Evolutionary conservation across 495 filamentous ascomycete genomes (phyloP).

Genomic region (Penicillium bovifimosum): DNA sequence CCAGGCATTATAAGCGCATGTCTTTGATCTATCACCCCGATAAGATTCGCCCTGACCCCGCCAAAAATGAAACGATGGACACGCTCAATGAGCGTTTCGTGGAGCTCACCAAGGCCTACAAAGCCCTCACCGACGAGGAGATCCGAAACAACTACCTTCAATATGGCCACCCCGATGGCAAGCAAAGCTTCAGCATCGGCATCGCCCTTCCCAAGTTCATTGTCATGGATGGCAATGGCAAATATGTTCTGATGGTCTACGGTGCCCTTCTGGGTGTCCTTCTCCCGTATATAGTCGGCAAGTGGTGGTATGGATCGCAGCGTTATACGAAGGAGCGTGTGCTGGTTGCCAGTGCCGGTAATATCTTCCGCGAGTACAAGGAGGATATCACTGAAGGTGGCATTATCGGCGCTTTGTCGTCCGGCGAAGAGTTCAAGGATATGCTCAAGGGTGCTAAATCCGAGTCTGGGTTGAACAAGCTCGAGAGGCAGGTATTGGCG

Average conservation of each 20-base stretch:
- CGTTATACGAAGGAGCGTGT: conserved; percentile 86
- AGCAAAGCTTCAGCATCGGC: conserved; percentile 96
- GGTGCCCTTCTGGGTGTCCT: conserved; percentile 79
- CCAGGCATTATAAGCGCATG: conserved; percentile 77
- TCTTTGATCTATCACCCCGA: conserved; percentile 88
- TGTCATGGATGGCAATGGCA: conserved; percentile 86
- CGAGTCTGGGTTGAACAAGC: conserved; percentile 67
- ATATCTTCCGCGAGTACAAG: conserved; percentile 86
- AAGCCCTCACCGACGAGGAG: conserved; percentile 93
- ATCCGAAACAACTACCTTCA: conserved; percentile 93
- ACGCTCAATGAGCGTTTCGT: conserved; percentile 82
- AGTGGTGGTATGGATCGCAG: conserved; percentile 98
- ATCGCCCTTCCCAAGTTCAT: conserved; percentile 94
- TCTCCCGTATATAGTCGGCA: conserved; percentile 87
- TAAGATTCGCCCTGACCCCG: conserved; percentile 74
- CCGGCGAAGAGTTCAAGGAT: conserved; percentile 73
- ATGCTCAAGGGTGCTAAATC: conserved; percentile 66
- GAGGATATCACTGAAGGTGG: conserved; percentile 75
- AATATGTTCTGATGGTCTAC: conserved; percentile 90
- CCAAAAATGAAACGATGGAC: conserved; percentile 86
- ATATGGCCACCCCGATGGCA: conserved; percentile 94
- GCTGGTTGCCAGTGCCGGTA: conserved; percentile 83
- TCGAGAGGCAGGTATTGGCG: conserved; percentile 71
- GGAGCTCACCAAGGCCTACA: conserved; percentile 94
- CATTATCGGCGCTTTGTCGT: conserved; percentile 72